A percentile compares a stretch with the other conserved stretches of the same genome.
Evolutionary conservation across 164 flowering plant genomes (phyloP).

Genomic region (Taxillus chinensis): DNA sequence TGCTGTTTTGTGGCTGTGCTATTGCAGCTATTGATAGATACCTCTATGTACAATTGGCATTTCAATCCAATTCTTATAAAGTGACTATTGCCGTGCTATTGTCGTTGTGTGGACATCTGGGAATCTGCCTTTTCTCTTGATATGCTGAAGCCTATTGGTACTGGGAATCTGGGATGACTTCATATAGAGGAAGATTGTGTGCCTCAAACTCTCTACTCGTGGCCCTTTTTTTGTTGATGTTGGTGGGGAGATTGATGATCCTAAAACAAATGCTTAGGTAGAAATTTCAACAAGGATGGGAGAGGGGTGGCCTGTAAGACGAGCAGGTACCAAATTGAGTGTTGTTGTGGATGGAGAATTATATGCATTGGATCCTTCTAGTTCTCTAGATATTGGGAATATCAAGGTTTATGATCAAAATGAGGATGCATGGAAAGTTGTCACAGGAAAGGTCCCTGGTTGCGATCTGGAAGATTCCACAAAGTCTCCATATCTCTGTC

Average conservation of each 20-base stretch:
- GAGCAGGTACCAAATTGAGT: too few species aligned
- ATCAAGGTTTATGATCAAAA: slow-evolving; percentile 65
- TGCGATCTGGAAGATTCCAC: slow-evolving; percentile 41
- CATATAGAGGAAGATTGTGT: too few species aligned
- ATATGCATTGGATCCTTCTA: slow-evolving; percentile 82
- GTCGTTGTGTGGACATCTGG: too few species aligned
- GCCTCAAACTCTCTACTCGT: too few species aligned
- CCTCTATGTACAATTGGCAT: slow-evolving; percentile 66
- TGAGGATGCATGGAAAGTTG: slow-evolving; percentile 78
- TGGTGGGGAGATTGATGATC: too few species aligned
- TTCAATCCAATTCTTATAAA: slow-evolving; percentile 56
- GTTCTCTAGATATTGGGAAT: slow-evolving; percentile 57
- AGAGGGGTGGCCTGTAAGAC: too few species aligned
- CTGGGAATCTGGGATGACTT: too few species aligned
- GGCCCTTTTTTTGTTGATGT: too few species aligned
- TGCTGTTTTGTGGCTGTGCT: slow-evolving; percentile 74
- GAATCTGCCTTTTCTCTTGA: slow-evolving; percentile 61
- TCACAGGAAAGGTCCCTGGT: slow-evolving; percentile 56
- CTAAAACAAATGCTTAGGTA: too few species aligned
- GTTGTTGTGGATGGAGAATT: slow-evolving; percentile 75
- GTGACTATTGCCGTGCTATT: too few species aligned
- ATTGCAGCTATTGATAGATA: slow-evolving; percentile 68
- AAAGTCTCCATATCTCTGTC: slow-evolving; percentile 69
- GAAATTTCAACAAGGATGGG: too few species aligned
- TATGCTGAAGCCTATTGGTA: slow-evolving; percentile 81